A percentile compares a stretch with the other conserved stretches of the same genome.
Evolutionary conservation across 2,329 filamentous ascomycete species (phyloP).

Genomic region (Penicillium fuscoglaucum): DNA sequence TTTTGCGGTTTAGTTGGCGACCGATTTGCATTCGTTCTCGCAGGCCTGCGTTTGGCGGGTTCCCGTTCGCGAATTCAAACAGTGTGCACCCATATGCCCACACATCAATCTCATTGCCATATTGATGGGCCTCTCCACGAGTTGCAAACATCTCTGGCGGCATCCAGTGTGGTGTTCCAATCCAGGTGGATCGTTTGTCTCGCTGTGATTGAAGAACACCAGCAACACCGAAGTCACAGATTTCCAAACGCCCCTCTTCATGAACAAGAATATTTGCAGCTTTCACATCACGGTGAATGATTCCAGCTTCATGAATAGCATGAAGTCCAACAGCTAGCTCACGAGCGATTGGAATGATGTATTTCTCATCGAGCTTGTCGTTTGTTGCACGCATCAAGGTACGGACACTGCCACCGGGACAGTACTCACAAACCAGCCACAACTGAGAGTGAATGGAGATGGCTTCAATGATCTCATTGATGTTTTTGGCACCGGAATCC

Average conservation of each 20-base stretch:
- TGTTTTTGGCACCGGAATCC: slow-evolving; percentile 61
- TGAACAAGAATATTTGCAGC: slow-evolving; percentile 64
- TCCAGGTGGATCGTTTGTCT: slow-evolving; percentile 64
- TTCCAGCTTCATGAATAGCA: slow-evolving; percentile 64
- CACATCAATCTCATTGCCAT: slow-evolving; percentile 53
- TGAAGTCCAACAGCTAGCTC: slow-evolving; percentile 63
- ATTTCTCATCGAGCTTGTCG: slow-evolving; percentile 58
- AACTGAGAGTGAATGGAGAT: slow-evolving; percentile 64
- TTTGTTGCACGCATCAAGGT: slow-evolving; percentile 57
- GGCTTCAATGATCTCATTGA: slow-evolving; percentile 65
- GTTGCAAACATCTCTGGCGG: slow-evolving; percentile 58
- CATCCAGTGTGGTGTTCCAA: slow-evolving; percentile 68
- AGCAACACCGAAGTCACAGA: slow-evolving; percentile 67
- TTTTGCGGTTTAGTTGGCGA: slow-evolving; percentile 45
- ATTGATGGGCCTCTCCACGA: slow-evolving; percentile 43
- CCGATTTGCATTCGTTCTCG: slow-evolving; percentile 51
- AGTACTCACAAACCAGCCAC: slow-evolving; percentile 68
- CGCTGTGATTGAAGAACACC: slow-evolving; percentile 60
- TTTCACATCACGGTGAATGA: slow-evolving; percentile 67
- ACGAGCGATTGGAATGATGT: slow-evolving; percentile 63
- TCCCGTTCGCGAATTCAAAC: slow-evolving; percentile 52
- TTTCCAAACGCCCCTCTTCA: slow-evolving; percentile 62
- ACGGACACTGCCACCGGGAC: slow-evolving; percentile 64
- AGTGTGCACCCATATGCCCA: slow-evolving; percentile 54
- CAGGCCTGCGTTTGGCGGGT: slow-evolving; percentile 50